Percentiles rank a stretch among this genome's conserved stretches.
phyloP scores from a whole-genome alignment of 345 rosid species.

The Lepidium didymum region DNA sequence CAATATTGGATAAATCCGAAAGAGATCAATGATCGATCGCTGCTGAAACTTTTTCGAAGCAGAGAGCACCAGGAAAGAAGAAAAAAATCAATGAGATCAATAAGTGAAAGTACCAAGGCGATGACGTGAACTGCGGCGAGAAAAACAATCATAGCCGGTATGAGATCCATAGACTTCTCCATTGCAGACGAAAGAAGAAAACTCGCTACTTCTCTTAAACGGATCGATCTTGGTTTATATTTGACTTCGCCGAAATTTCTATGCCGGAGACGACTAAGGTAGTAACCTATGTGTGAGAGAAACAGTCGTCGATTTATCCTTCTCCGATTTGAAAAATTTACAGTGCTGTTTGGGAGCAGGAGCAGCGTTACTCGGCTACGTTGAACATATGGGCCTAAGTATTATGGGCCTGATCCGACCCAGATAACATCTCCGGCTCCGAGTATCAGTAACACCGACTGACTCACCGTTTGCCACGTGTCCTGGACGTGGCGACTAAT shows the following conservation, averaged over 20 bases:
- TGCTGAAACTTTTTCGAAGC: background rate
- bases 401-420: background rate
- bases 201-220: background rate
- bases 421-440: background rate
- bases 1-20: background rate
- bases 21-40: background rate
- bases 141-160: slow-evolving; percentile 50
- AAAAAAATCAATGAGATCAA: background rate
- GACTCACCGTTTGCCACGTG: slow-evolving; percentile 3
- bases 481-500: slow-evolving; percentile 16
- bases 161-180: slow-evolving; percentile 47
- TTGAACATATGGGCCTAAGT: background rate
- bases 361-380: background rate
- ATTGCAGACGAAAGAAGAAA: background rate
- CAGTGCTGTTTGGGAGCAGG: background rate
- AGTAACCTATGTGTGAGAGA: background rate
- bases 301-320: slow-evolving; percentile 16
- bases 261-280: slow-evolving; percentile 21
- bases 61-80: background rate
- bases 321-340: slow-evolving; percentile 8
- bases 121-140: slow-evolving; percentile 73
- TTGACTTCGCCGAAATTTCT: background rate
- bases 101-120: slow-evolving; percentile 48
- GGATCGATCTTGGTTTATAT: background rate
- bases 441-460: slow-evolving; percentile 2